Evolutionary conservation across 352 stramenopile genomes (phyloP).

Genomic region (Pythium rishiriense): DNA sequence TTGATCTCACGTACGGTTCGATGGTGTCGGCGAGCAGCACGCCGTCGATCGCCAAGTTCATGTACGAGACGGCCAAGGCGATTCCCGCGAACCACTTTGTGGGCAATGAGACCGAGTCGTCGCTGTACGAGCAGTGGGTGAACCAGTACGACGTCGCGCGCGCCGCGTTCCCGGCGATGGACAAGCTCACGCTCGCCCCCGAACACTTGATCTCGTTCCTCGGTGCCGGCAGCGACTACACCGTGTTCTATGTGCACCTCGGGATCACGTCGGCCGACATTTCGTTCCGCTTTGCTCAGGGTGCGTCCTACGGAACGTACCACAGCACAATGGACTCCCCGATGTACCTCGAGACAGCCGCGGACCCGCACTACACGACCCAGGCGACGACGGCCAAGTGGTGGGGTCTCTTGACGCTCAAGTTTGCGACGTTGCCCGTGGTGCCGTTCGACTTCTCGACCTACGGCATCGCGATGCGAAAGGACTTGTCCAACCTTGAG

Average conservation of each 20-base stretch:
- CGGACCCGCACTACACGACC: slow-evolving; percentile 43
- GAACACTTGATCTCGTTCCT: slow-evolving; percentile 59
- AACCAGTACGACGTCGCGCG: slow-evolving; percentile 11
- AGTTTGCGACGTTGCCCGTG: slow-evolving; percentile 30
- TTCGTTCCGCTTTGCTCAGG: slow-evolving; percentile 36
- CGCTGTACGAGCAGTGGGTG: slow-evolving; percentile 46
- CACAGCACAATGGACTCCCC: slow-evolving; percentile 80
- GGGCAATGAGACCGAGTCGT: slow-evolving; percentile 24
- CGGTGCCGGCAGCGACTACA: slow-evolving; percentile 72
- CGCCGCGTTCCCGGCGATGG: slow-evolving; percentile 7
- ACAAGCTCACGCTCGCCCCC: slow-evolving; percentile 39
- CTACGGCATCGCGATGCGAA: slow-evolving; percentile 31
- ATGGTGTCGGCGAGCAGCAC: slow-evolving; percentile 50
- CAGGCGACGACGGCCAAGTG: slow-evolving; percentile 37
- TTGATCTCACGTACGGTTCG: slow-evolving; percentile 69
- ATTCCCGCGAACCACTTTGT: slow-evolving; percentile 54
- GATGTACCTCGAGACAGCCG: slow-evolving; percentile 48
- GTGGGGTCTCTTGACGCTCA: slow-evolving; percentile 41
- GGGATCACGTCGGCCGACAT: slow-evolving; percentile 86
- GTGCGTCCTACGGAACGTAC: slow-evolving; percentile 62
- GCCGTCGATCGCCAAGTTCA: slow-evolving; percentile 48
- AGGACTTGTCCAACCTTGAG: slow-evolving; percentile 35
- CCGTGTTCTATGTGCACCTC: slow-evolving; percentile 84
- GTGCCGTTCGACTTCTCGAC: slow-evolving; percentile 30
- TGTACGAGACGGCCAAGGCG: slow-evolving; percentile 42